phyloP scores from a whole-genome alignment of 23 red algal species.

The Rhodosorus marinus region DNA sequence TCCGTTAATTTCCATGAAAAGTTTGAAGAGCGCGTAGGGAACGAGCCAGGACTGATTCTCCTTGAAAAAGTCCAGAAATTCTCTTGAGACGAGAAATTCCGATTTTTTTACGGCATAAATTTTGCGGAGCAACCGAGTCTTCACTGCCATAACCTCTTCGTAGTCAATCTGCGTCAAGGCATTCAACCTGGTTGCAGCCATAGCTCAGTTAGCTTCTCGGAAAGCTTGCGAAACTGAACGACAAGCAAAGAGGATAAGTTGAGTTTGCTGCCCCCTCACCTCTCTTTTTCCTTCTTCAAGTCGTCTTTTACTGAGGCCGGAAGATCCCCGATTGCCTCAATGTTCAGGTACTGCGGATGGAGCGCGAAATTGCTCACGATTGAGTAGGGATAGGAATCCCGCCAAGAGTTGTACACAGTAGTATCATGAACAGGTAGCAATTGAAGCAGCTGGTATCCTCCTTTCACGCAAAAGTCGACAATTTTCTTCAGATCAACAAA shows the following conservation, averaged over 20 bases:
- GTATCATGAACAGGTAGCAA: constrained; percentile 89
- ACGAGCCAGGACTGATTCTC: constrained; percentile 59
- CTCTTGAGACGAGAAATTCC: constrained; percentile 27
- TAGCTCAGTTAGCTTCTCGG: no score
- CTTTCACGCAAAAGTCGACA: constrained; percentile 50
- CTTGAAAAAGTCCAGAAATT: constrained; percentile 43
- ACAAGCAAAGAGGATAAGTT: background rate
- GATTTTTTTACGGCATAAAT: constrained; percentile 43
- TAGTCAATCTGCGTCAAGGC: constrained; percentile 30
- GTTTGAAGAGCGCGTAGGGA: constrained; percentile 68
- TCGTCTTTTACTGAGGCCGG: constrained; percentile 8
- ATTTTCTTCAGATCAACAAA: constrained; percentile 51
- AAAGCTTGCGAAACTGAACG: background rate
- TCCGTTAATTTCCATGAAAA: constrained; percentile 46
- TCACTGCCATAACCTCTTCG: constrained; percentile 34
- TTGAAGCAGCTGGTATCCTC: constrained; percentile 65
- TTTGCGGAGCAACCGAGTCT: constrained; percentile 30
- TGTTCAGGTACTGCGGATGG: constrained; percentile 70
- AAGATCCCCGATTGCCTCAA: constrained; percentile 26
- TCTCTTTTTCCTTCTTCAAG: constrained; percentile 16
- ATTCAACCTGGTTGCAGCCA: constrained; percentile 43
- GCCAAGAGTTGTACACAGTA: constrained; percentile 12
- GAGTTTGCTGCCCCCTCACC: background rate
- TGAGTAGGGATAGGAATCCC: constrained; percentile 78
- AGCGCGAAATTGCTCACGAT: constrained; percentile 52